Evolutionary conservation across 179 eudicot species (phyloP).

Genomic region (Silene coronaria): DNA sequence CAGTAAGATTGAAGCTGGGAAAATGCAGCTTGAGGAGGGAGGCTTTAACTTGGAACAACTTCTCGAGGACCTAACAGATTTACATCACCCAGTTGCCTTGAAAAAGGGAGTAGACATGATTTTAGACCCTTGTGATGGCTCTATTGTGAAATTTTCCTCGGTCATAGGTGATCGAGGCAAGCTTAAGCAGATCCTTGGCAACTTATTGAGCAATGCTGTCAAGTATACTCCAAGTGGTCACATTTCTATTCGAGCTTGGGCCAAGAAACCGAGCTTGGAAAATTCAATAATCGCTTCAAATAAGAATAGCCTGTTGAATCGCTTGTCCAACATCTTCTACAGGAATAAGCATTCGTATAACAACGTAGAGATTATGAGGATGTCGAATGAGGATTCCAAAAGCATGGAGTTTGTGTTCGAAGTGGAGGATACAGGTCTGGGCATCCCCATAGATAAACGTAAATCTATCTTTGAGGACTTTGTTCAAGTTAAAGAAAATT

Average conservation of each 20-base stretch:
- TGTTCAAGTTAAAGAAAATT: conserved; percentile 69
- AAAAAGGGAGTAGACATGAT: conserved; percentile 73
- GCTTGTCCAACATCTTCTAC: conserved; percentile 31
- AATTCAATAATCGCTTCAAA: conserved; percentile 37
- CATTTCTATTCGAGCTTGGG: conserved; percentile 57
- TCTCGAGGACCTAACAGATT: conserved; percentile 68
- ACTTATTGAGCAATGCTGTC: conserved; percentile 73
- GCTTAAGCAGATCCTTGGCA: conserved; percentile 63
- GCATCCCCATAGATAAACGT: conserved; percentile 75
- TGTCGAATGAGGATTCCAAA: conserved; percentile 36
- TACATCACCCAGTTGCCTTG: conserved; percentile 53
- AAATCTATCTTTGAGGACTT: conserved; percentile 69
- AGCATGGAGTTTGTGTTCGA: conserved; percentile 61
- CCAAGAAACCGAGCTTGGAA: conserved; percentile 42
- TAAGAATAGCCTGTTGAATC: conserved; percentile 23
- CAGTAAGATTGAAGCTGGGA: conserved; percentile 82
- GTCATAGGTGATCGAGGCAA: conserved; percentile 71
- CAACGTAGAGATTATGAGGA: conserved; percentile 28
- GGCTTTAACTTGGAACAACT: conserved; percentile 52
- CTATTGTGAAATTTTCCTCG: conserved; percentile 32
- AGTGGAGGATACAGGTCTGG: conserved; percentile 80
- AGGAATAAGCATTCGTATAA: conserved; percentile 26
- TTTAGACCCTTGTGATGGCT: conserved; percentile 65
- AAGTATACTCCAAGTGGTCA: conserved; percentile 77
- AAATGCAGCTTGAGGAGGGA: conserved; percentile 56